Evolutionary conservation across 805 yeast genomes (phyloP), one percentile per base, ranked within the genome.

Genomic region (Wickerhamomyces alni): DNA sequence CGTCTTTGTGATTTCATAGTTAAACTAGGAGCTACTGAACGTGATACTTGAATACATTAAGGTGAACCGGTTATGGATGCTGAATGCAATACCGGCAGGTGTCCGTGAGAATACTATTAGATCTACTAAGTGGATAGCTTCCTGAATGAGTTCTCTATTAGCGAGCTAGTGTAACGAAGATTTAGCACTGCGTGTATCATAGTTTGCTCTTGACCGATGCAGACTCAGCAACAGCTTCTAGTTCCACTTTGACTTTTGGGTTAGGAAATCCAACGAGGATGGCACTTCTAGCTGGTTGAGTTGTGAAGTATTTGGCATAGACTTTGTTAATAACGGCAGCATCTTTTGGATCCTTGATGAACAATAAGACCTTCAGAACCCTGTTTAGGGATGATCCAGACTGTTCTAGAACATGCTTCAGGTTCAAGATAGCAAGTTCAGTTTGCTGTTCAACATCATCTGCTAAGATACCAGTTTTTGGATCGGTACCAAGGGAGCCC

Each of bases 271-370:
- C 67, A 26, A 70, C 78, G 38, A 72, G 62, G 28, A 75, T 62
- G 52, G 77, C 72, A 35, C 73, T 66, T 62, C 82, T 67, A 8
- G 77, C 76, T 16, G 82, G 82, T 45, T 64, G 62, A 33, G 63
- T 59, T 3, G 67, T 64, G 61, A 76, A 70, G 51, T 65, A 61
- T 45, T 67, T 62, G 15, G 59, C 61, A 52, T 75, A 76, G 31
- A 74, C 63, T 34, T 62, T 51, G 57, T 75, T 75, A 47, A 75
- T 63, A 19, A 49, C 55, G 6, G 65, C 52, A 15, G 70, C 67
- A 46, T 71, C 66, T 24, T 60, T 54, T 19, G 66, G 61, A 45
- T 74, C 65, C 19, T 65, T 58, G 37, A 76, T 66, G 52, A 75
- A 74, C 43, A 74, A 60, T 38, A 72, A 53, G 0, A 74, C 77